These are phyloP conservation scores for Mycena capillaripes DNA, from an alignment of 768 basidiomycete genomes.

Conservation along the genomic window DNA sequence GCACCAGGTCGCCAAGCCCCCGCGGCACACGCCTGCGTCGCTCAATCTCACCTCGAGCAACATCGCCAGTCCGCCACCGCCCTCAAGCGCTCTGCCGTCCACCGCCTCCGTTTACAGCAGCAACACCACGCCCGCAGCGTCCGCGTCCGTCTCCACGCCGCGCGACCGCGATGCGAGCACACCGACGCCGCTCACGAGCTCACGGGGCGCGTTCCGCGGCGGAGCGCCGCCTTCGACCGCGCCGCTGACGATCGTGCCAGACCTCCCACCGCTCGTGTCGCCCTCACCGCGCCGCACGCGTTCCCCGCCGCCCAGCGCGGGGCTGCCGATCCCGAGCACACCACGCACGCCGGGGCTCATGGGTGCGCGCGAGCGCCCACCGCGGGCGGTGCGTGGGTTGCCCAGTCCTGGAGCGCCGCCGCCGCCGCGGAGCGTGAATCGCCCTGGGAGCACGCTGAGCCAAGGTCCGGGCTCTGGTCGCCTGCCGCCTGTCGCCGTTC, in stretches of 20 bases:
- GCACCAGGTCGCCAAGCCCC: conserved; percentile 35
- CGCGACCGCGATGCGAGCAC: too few species aligned
- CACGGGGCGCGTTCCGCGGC: conserved; percentile 9
- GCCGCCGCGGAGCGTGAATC: conserved; percentile 75
- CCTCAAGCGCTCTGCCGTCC: background rate
- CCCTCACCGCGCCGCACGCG: conserved; percentile 49
- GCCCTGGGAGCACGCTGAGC: conserved; percentile 69
- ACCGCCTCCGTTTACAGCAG: conserved; percentile 19
- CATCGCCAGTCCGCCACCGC: background rate
- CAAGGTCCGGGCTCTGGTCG: conserved; percentile 36
- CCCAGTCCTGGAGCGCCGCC: conserved; percentile 46
- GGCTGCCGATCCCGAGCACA: background rate
- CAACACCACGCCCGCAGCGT: conserved; percentile 26
- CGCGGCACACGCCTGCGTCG: conserved; percentile 24
- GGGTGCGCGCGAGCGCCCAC: conserved; percentile 38
- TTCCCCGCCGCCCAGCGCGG: conserved; percentile 48
- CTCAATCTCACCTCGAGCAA: conserved; percentile 24
- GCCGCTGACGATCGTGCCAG: conserved; percentile 34
- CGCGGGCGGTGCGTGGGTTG: conserved; percentile 7
- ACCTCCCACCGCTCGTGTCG: conserved; percentile 46
- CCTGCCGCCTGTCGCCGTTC: conserved; percentile 62
- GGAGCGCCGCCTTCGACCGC: conserved; percentile 13
- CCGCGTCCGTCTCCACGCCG: conserved; percentile 12
- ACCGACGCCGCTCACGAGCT: background rate
- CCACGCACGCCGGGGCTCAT: background rate